Conservation (phyloP, 495 filamentous ascomycete genomes). For the Penicillium simplicissimum region DNA sequence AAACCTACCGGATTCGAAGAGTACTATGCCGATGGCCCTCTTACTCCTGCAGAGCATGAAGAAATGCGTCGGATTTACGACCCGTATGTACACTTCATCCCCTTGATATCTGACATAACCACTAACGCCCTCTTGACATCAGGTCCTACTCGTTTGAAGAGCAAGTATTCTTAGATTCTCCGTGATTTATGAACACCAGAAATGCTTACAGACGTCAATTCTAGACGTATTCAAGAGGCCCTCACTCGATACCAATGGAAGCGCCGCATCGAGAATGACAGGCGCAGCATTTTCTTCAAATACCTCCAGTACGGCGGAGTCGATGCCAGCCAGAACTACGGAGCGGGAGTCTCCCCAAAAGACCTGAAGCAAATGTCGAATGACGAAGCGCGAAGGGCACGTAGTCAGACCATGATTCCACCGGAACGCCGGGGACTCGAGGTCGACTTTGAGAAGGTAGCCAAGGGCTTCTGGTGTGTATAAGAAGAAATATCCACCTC, state of each 20-base stretch:
- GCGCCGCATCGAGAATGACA: conserved; percentile 66
- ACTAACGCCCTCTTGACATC: not conserved
- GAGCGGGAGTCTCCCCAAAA: conserved; percentile 58
- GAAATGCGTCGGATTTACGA: conserved; percentile 63
- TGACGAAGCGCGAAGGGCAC: conserved; percentile 58
- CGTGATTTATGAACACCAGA: not conserved
- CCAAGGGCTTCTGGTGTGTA: conserved; percentile 74
- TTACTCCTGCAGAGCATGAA: conserved; percentile 64
- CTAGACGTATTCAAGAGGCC: conserved; percentile 79
- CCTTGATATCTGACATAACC: not conserved
- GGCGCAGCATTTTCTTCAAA: conserved; percentile 67
- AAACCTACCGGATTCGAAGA: conserved; percentile 59
- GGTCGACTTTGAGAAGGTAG: conserved; percentile 79
- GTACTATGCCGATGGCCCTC: conserved; percentile 73
- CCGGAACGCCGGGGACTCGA: conserved; percentile 52
- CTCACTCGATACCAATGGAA: conserved; percentile 77
- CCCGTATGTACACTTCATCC: conserved; percentile 13
- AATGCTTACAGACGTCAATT: not conserved
- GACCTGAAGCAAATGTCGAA: conserved; percentile 57
- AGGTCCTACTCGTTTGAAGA: conserved; percentile 32
- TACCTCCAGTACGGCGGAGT: conserved; percentile 87
- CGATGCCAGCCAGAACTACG: conserved; percentile 63
- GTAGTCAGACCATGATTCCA: conserved; percentile 30
- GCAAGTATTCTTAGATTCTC: conserved; percentile 29
- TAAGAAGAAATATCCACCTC: too few relatives aligned